Base-by-base conservation (phyloP, 2,329 filamentous ascomycete genomes). In the Chaetomium olivaceum region DNA sequence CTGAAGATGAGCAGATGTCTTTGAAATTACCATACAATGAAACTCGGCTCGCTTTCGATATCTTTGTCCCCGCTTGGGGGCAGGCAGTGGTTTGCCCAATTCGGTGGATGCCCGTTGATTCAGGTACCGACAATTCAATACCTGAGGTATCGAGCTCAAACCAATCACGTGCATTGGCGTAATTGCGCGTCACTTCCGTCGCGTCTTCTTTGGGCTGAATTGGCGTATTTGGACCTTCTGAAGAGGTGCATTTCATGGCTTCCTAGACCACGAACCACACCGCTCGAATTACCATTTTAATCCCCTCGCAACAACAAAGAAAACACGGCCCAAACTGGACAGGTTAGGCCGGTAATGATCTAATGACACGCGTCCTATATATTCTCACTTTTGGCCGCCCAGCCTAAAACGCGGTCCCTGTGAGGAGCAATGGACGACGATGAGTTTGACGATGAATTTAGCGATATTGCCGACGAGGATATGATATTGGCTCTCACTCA, bases 391-490 rank as follows among this genome's bases (percentile, higher is more conserved):
- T 33, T 29, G 56, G 58, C 27, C 51, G 51, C 11, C 8, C 50
- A 33, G 55, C 23, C 29, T 57, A n/a, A 29, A 43, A 23, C 29
- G 6, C 6, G 7, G n/a, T 39, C 29, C 1, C 9, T 27, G 14
- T 16, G 27, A 23, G 55, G 55, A 85, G 79, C 67, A 86, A 90
- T 69, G 86, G 89, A 56, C 72, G 87, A 87, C 67, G 83, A 85
- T 69, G 86, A 89, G 56, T 89, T 87, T 72, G 87, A 87, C 66
- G 87, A 87, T 66, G 86, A 89, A 55, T 90, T 87, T 72, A 87
- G 87, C 67, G 83, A 85, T 68, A 82, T 90, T 61, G 83, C 85
- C 61, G 89, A 91, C 67, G 88, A 89, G 71, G 88, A 89, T 69
- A 78, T 91, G 65, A 80, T 90, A 54, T 78, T 83, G 43, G 88